phyloP scores from a whole-genome alignment of 139 green algal genomes.

The Chlamydomonas sp. region DNA sequence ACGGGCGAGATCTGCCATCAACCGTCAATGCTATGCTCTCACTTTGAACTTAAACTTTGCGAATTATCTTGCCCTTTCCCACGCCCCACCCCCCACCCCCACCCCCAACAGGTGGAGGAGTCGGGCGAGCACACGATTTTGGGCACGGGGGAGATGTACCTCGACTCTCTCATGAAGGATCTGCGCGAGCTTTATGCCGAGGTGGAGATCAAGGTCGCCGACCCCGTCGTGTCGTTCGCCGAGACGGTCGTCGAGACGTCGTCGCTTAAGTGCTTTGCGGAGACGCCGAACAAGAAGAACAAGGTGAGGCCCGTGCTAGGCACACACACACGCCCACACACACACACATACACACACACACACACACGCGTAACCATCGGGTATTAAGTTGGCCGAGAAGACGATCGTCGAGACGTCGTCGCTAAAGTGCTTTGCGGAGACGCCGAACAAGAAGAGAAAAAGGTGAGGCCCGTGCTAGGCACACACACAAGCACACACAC shows the following conservation, averaged over 20 bases:
- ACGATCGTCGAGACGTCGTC: conserved; percentile 91
- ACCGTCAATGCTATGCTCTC: no score
- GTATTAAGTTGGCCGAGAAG: no score
- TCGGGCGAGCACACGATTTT: conserved; percentile 94
- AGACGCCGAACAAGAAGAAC: conserved; percentile 91
- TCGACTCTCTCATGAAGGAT: conserved; percentile 95
- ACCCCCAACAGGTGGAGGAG: conserved; percentile 81
- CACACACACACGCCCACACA: no score
- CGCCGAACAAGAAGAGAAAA: conserved; percentile 90
- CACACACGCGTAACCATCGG: no score
- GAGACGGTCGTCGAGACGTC: conserved; percentile 96
- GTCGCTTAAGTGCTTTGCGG: conserved; percentile 93
- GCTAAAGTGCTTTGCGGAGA: conserved; percentile 97
- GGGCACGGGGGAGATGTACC: conserved; percentile 93
- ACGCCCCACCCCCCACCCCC: no score
- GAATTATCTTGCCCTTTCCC: no score
- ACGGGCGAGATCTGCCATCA: no score
- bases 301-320: conserved; percentile 89
- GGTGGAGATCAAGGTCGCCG: conserved; percentile 92
- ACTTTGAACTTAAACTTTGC: no score
- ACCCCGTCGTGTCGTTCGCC: conserved; percentile 81
- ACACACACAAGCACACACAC: no score
- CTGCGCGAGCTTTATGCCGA: conserved; percentile 82
- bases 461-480: no score
- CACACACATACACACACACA: no score